Evolutionary conservation across 257 asterid genomes (phyloP).

Genomic region (Nemophila menziesii): DNA sequence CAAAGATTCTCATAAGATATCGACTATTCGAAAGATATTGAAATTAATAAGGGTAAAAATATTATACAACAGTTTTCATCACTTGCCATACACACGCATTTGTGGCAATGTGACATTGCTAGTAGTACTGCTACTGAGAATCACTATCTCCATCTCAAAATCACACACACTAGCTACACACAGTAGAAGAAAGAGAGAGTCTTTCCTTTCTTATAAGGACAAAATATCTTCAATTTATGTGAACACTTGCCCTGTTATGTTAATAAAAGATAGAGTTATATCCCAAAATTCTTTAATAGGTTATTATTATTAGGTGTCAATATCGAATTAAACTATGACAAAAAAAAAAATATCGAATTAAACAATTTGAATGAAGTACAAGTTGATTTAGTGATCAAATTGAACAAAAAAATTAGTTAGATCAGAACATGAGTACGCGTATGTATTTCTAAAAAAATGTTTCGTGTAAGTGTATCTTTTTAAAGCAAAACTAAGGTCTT

Average conservation of each 20-base stretch:
- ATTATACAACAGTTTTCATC: slow-evolving; percentile 21
- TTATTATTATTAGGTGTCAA: neutral
- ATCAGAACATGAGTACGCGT: neutral
- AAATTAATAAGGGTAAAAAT: slow-evolving; percentile 41
- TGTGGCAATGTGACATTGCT: slow-evolving; percentile 32
- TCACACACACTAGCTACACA: neutral
- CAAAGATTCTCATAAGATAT: slow-evolving; percentile 63
- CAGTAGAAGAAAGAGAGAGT: too few relatives aligned
- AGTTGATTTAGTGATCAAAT: slow-evolving; percentile 1
- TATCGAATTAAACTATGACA: too few relatives aligned
- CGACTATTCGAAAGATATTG: slow-evolving; percentile 61
- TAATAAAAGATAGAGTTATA: too few relatives aligned
- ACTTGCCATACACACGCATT: slow-evolving; percentile 61
- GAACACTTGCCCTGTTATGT: neutral
- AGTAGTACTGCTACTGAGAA: slow-evolving; percentile 14
- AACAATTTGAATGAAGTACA: neutral
- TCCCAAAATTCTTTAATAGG: slow-evolving; percentile 1
- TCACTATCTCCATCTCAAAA: neutral
- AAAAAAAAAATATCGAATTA: neutral
- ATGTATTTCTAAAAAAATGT: neutral
- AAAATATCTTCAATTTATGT: too few relatives aligned
- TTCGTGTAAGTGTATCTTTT: neutral
- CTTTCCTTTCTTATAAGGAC: too few relatives aligned
- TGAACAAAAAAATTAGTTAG: too few relatives aligned
- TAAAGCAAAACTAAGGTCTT: too few relatives aligned